Base-by-base conservation (phyloP, 2,329 filamentous ascomycete genomes). In the Pseudocercospora pini-densiflorae region DNA sequence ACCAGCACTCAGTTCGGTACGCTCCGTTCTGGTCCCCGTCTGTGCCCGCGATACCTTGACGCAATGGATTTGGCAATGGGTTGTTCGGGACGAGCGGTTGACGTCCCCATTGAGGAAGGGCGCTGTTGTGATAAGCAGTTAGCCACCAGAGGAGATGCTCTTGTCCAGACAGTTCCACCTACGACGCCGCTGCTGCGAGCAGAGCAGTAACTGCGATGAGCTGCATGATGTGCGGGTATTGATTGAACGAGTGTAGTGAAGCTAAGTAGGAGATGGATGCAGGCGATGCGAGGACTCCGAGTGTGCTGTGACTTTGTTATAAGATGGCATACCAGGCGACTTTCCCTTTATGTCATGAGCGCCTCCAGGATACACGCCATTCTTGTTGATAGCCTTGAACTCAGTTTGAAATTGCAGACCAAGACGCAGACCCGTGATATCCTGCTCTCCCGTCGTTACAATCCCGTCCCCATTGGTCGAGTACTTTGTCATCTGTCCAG, bases 1-100 rank as follows among this genome's bases (percentile, higher is more conserved):
- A 55, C 53, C 53, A 55, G 53, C 53, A 55, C 19, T 29, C 3
- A 27, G 53, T 55, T 16, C 53, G 14, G 53, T 55, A 55, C 9
- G 23, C 27, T 12, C 53, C 23, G 19, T 29, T 21, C 24, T 21
- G 5, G 24, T 55, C 53, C 3, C 53, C 53, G 19, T 55, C 23
- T 55, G 14, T 27, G 5, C 53, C 27, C 24, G 53, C 23, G 14
- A 29, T 16, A 1, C 29, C 5, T 31, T 55, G 53, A 31, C 53
- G 27, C 7, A 51, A 51, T 4, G 19, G n/a, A 10, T 51, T 51
- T 19, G 47, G 47, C 19, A 51, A 8, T 8, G 47, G 47, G 21
- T 12, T 51, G 16, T 21, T 21, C 5, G 19, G 19, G 7, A 45
- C 43, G 16, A n/a, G 43, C 5, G 16, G 16, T 16, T 45, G 43